Conservation (phyloP, 2,329 filamentous ascomycete species). For the Dryadomyces quercus-mongolicae region DNA sequence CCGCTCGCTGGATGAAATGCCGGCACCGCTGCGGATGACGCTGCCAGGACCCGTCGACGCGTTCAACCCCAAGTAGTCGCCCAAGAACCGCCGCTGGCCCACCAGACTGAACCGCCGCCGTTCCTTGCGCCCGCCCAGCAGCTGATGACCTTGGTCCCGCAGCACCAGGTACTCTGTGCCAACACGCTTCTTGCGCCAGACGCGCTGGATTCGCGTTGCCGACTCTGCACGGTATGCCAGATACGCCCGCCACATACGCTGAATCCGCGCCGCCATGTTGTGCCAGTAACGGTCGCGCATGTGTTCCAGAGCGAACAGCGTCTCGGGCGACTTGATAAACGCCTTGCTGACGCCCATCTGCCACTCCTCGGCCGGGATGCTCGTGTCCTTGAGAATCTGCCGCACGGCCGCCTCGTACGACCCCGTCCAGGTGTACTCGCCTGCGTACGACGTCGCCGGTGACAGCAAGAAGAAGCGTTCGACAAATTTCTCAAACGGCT, state of each 20-base stretch:
- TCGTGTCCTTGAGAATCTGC: conserved; percentile 92
- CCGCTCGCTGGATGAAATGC: conserved; percentile 59
- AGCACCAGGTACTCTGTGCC: conserved; percentile 82
- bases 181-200: conserved; percentile 88
- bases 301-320: conserved; percentile 87
- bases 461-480: conserved; percentile 94
- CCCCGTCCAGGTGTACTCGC: conserved; percentile 92
- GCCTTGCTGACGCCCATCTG: conserved; percentile 95
- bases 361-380: conserved; percentile 89
- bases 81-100: conserved; percentile 83
- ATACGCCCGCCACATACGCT: conserved; percentile 94
- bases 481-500: conserved; percentile 96
- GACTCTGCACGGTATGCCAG: conserved; percentile 85
- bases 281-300: conserved; percentile 99
- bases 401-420: conserved; percentile 77
- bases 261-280: conserved; percentile 97
- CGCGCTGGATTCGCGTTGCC: conserved; percentile 84
- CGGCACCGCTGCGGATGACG: conserved; percentile 63
- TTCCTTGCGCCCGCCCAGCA: conserved; percentile 80
- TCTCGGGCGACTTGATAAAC: conserved; percentile 97
- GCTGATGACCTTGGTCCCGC: conserved; percentile 72
- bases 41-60: conserved; percentile 70
- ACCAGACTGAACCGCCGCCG: conserved; percentile 81
- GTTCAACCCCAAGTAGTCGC: conserved; percentile 86
- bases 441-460: conserved; percentile 87